Percentiles rank a stretch among this genome's conserved stretches.
These are phyloP conservation scores for Poterioochromonas sp. DNA, from an alignment of 352 stramenopile genomes.

Conservation along the genomic window DNA sequence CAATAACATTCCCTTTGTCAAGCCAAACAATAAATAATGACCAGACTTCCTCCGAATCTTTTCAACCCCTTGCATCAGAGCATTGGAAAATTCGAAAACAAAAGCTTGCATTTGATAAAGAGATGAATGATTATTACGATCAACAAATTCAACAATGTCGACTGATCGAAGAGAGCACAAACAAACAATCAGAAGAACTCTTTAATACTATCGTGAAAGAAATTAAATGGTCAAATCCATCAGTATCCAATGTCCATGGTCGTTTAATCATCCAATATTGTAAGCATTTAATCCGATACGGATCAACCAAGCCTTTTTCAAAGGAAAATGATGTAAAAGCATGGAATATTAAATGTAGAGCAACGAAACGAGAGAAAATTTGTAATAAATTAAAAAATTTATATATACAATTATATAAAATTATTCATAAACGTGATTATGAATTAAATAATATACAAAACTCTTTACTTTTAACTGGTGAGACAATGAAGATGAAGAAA, in stretches of 20 bases:
- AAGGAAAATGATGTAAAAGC: neutral
- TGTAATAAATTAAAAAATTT: neutral
- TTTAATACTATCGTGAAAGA: conserved; percentile 4
- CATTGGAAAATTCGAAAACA: conserved; percentile 28
- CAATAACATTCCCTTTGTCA: too few relatives aligned
- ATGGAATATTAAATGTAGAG: neutral
- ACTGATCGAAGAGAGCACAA: neutral
- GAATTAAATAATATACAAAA: neutral
- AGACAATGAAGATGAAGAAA: conserved; percentile 29
- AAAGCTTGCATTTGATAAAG: neutral
- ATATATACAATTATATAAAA: neutral
- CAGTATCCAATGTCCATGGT: neutral
- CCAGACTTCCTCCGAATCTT: too few relatives aligned
- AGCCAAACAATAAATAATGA: too few relatives aligned
- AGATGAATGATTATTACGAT: neutral
- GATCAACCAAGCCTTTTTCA: neutral
- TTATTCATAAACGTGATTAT: neutral
- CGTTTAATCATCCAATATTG: conserved; percentile 23
- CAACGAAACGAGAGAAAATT: neutral
- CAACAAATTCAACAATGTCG: neutral
- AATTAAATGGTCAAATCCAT: conserved; percentile 17
- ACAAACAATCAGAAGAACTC: neutral
- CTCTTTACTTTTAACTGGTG: neutral
- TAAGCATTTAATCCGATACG: neutral
- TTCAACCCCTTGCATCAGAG: neutral